phyloP scores from a whole-genome alignment of 345 rosid species.

The Eucalyptus curtisii region DNA sequence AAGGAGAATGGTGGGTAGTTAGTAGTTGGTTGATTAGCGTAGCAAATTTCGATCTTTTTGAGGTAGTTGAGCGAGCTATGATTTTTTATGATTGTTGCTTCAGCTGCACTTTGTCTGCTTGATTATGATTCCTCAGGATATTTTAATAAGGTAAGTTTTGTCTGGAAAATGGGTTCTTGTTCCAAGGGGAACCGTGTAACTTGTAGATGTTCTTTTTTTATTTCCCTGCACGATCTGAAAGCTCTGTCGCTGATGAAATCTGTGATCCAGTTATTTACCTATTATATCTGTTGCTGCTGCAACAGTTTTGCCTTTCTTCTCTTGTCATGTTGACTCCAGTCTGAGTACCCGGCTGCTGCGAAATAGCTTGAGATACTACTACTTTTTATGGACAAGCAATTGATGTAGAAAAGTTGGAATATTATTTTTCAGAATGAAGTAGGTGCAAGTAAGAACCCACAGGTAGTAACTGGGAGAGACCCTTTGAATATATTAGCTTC shows the following conservation, averaged over 20 bases:
- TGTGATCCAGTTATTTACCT: background rate
- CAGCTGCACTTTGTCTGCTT: background rate
- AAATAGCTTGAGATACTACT: background rate
- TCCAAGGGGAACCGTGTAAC: background rate
- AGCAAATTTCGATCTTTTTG: background rate
- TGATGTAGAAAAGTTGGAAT: background rate
- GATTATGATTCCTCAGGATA: background rate
- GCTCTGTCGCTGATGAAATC: background rate
- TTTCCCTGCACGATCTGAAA: background rate
- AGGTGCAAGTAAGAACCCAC: background rate
- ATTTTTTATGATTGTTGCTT: background rate
- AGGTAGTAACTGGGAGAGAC: background rate
- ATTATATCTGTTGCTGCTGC: background rate
- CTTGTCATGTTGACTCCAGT: background rate
- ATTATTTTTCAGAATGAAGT: background rate
- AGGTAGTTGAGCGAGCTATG: background rate
- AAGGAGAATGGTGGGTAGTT: background rate
- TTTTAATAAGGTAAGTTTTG: background rate
- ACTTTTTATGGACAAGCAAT: background rate
- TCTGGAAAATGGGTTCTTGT: background rate
- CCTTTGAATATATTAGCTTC: background rate
- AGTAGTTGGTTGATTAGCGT: background rate
- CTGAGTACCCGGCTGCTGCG: background rate
- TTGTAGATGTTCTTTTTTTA: background rate
- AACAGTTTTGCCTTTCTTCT: background rate